Conservation (phyloP, 2,329 filamentous ascomycete species). For the Sporothrix humicola region DNA sequence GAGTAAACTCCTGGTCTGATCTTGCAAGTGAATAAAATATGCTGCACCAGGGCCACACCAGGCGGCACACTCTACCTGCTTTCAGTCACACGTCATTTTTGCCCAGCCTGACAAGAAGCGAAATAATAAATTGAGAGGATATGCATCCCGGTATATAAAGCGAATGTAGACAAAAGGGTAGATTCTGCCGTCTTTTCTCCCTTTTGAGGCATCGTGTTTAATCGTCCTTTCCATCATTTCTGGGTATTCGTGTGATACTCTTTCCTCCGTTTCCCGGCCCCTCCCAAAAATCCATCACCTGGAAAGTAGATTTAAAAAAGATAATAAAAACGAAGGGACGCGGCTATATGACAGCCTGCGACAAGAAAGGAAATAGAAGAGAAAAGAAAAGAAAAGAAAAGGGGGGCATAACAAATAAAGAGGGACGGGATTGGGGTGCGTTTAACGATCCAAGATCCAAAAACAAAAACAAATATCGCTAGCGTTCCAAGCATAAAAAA, state of each 20-base stretch:
- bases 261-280: background rate
- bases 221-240: conserved; percentile 17
- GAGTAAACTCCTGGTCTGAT: too few relatives aligned
- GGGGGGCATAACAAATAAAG: background rate
- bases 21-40: too few relatives aligned
- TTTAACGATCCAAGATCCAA: background rate
- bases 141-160: conserved; percentile 2
- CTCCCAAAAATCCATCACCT: conserved; percentile 7
- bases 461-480: background rate
- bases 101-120: background rate
- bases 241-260: conserved; percentile 26
- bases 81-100: background rate
- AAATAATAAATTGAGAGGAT: background rate
- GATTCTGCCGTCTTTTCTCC: background rate
- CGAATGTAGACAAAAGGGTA: conserved; percentile 10
- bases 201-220: background rate
- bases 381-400: background rate
- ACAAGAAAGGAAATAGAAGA: conserved; percentile 22
- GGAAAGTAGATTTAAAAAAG: conserved; percentile 19
- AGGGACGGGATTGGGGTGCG: background rate
- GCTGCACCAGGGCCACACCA: too few relatives aligned
- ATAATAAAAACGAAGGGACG: conserved; percentile 28
- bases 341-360: conserved; percentile 1
- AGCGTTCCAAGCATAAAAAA: conserved; percentile 7
- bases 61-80: background rate